Conservation (phyloP, 1,284 basidiomycete species). For the Melampsora americana region DNA sequence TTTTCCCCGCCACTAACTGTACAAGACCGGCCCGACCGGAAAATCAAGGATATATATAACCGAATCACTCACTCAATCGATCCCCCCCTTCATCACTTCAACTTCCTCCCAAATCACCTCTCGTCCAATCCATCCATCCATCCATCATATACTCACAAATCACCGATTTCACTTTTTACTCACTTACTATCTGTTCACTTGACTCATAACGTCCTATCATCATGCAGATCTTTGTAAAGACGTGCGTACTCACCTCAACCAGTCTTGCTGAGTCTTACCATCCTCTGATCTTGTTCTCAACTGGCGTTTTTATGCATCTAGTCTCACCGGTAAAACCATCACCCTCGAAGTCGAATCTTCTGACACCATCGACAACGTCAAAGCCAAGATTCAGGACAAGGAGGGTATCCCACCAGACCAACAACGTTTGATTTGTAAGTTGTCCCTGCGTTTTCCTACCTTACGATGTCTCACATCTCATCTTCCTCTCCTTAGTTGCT, state of each 20-base stretch:
- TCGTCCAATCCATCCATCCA: neutral
- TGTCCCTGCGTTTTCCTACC: no score
- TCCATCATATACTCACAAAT: neutral
- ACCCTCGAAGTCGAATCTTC: conserved; percentile 62
- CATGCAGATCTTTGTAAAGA: conserved; percentile 93
- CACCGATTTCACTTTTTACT: neutral
- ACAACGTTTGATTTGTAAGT: conserved; percentile 56
- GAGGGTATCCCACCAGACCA: conserved; percentile 67
- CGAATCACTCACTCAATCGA: neutral
- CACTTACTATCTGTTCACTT: neutral
- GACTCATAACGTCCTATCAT: neutral
- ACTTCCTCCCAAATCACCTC: neutral
- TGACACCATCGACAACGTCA: conserved; percentile 65
- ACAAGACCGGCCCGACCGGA: no score
- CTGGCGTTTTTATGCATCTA: neutral
- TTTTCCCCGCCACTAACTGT: no score
- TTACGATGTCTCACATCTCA: neutral
- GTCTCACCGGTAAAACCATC: conserved; percentile 54
- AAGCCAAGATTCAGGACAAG: conserved; percentile 62
- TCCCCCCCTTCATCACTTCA: neutral
- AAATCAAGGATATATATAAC: no score
- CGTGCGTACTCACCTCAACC: conserved; percentile 59
- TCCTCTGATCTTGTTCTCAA: no score
- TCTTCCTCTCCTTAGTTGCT: conserved; percentile 50
- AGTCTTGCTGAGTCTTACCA: no score